A percentile compares a stretch with the other conserved stretches of the same genome.
Evolutionary conservation across 257 asterid genomes (phyloP).

Genomic region (Eustoma russellianum): DNA sequence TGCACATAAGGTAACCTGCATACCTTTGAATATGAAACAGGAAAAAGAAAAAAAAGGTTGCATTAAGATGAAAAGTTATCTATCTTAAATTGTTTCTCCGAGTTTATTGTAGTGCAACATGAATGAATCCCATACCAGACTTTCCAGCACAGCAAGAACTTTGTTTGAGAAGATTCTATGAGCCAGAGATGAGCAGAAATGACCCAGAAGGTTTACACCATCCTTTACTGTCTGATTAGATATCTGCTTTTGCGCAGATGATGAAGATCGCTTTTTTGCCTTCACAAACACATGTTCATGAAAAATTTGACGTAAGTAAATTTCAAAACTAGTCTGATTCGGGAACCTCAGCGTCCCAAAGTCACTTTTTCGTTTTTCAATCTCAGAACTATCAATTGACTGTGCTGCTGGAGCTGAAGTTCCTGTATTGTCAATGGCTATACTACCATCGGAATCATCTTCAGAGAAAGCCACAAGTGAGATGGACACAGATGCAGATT

Average conservation of each 20-base stretch:
- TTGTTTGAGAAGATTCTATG: slow-evolving; percentile 92
- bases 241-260: slow-evolving; percentile 31
- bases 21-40: slow-evolving; percentile 47
- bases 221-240: slow-evolving; percentile 48
- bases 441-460: slow-evolving; percentile 21
- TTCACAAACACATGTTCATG: slow-evolving; percentile 83
- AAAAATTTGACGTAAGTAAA: slow-evolving; percentile 73
- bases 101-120: slow-evolving; percentile 4
- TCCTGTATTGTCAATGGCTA: slow-evolving; percentile 26
- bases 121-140: slow-evolving; percentile 51
- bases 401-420: slow-evolving; percentile 25
- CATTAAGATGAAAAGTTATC: background rate
- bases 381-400: slow-evolving; percentile 31
- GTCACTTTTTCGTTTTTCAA: slow-evolving; percentile 28
- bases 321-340: slow-evolving; percentile 61
- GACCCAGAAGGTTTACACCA: slow-evolving; percentile 60
- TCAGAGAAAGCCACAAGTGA: slow-evolving; percentile 54
- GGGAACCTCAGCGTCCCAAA: slow-evolving; percentile 44
- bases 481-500: slow-evolving; percentile 73
- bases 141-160: slow-evolving; percentile 67
- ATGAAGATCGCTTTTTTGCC: slow-evolving; percentile 48
- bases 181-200: slow-evolving; percentile 84
- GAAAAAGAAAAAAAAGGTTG: slow-evolving; percentile 6
- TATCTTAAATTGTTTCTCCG: background rate
- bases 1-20: slow-evolving; percentile 61